Evolutionary conservation across 1,284 basidiomycete species (phyloP), one percentile per base, ranked within the genome.

Genomic region (Rhodotorula sp.): DNA sequence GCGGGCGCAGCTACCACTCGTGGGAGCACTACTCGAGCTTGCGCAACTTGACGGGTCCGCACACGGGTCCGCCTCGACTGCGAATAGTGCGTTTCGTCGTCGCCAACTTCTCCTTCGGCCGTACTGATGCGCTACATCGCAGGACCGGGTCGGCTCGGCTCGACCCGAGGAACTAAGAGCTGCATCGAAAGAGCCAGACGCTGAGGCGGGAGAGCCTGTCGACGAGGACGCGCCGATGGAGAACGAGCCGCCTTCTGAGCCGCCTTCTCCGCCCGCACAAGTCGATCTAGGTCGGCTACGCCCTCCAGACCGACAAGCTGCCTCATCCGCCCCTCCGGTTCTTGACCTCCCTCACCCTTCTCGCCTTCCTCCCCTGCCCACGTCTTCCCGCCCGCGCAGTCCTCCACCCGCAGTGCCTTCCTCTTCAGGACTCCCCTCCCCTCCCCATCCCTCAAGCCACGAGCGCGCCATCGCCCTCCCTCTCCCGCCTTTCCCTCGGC

Each of bases 11-110:
- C 46, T 93, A 93, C 78, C 89, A 94, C 77, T 90, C 92, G 76
- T 94, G 90, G 91, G 91, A 94, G 78, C 92, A 94, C 79, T 94
- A 94, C 78, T 92, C 90, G n/a, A 91, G 89, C 28, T 89, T 94
- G 62, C 88, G 92, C 51, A 93, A 90, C 79, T 81, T 92, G 46
- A 84, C 84, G n/a, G 92, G 92, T 4, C 92, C 92, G 0, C 91
- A 94, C 77, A 82, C 85, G 0, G 92, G 91, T 10, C 81, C 88
- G 8, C 92, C 92, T 6, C 82, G 83, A 64, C 86, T 93, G 18
- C 79, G 82, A 57, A 89, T 92, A 79, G 67, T 73, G 34, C 13
- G 71, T 50, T 13, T 31, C 28, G 0, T 4, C 31, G 22, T 31
- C 4, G 15, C 34, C 31, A 8, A 24, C 1, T 18, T n/a, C 18